Evolutionary conservation across 441 rosid species (phyloP), one percentile per base, ranked within the genome.

Genomic region (Erysimum cheiri): DNA sequence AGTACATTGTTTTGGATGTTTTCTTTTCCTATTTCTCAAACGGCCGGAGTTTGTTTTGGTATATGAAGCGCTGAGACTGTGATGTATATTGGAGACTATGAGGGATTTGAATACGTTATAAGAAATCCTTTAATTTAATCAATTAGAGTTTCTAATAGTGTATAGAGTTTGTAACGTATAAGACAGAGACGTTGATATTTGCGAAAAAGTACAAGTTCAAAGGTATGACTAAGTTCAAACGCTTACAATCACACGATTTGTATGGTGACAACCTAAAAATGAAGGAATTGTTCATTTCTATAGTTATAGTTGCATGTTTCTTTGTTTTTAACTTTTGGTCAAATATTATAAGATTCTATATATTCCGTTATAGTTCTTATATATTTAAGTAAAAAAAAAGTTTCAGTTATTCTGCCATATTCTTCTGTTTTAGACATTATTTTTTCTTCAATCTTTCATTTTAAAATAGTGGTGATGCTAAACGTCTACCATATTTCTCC

Each of bases 161-260:
- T 35, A 35, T 29, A 64, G 47, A 50, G 48, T 43, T 43, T 52
- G 59, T 11, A 53, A 39, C 17, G 29, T 19, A 43, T 0, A 43
- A 8, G 47, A 43, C 22, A 31, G 63, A 32, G 13, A 13, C 41
- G 22, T 29, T 13, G 15, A 54, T 67, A 67, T 67, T 68, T 68
- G 24, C 54, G 72, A 19, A 47, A 17, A 47, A 47, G 53, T 17
- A 47, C 4, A 47, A 47, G n/a, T 9, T 47, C 29, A 19, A 47
- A 47, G 53, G 53, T 68, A 28, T n/a, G 72, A 57, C 64, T 35
- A 24, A 57, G 33, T 57, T 44, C 54, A 26, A 26, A 36, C 44
- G 43, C 35, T 55, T 55, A 44, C 63, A 68, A 22, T 22, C 71
- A 32, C 71, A 22, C 26, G 36, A 50, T 32, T 64, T 41, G 36